These are phyloP conservation scores for Cupressus sempervirens DNA, from an alignment of 75 land plant species.

Conservation along the genomic window DNA sequence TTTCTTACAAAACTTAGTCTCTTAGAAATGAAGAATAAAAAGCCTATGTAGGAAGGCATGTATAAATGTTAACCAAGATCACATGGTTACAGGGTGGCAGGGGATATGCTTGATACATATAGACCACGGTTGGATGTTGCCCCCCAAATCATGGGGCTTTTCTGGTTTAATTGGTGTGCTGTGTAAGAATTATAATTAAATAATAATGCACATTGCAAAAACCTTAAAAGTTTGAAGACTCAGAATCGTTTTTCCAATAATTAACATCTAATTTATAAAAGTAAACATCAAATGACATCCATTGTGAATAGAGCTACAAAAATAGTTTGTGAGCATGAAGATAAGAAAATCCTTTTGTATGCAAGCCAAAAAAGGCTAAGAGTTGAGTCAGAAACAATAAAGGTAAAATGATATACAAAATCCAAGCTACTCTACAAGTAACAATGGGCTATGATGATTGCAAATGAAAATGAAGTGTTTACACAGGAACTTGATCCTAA, in stretches of 20 bases:
- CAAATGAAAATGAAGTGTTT: not conserved
- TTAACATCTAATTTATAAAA: not conserved
- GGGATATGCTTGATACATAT: not conserved
- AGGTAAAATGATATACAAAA: not conserved
- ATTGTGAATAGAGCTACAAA: not conserved
- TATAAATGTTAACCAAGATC: not conserved
- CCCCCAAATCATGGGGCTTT: not conserved
- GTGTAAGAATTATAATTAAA: not conserved
- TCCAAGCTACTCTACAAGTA: not conserved
- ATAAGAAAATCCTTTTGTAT: not conserved
- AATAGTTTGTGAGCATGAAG: not conserved
- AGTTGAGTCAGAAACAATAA: not conserved
- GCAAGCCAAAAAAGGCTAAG: not conserved
- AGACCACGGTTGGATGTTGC: not conserved
- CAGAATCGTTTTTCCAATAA: not conserved
- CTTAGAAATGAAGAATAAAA: not conserved
- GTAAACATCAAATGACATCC: not conserved
- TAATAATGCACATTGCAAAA: not conserved
- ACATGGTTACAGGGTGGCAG: not conserved
- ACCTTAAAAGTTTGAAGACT: not conserved
- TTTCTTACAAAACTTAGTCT: not conserved
- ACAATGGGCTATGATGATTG: not conserved
- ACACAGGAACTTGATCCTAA: not conserved
- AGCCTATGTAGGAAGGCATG: not conserved
- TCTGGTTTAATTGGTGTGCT: not conserved